Evolutionary conservation across 2,329 filamentous ascomycete genomes (phyloP).

Genomic region (Penicillium palitans): DNA sequence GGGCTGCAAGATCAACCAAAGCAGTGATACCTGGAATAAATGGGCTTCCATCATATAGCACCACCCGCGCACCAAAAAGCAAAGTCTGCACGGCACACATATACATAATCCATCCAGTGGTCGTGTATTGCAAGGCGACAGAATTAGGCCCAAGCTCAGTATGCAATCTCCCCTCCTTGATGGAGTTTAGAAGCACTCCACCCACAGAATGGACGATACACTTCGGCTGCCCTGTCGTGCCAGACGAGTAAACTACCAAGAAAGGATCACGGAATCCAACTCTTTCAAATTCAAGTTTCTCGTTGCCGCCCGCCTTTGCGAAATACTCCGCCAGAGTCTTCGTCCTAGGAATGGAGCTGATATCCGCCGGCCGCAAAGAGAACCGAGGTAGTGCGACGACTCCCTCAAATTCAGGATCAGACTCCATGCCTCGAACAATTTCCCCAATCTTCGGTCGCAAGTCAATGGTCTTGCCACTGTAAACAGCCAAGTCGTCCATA

Average conservation of each 20-base stretch:
- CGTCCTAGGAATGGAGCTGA: constrained; percentile 10
- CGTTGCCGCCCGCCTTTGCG: constrained; percentile 20
- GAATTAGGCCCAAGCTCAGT: constrained; percentile 45
- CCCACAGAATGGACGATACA: constrained; percentile 73
- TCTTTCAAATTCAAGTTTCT: constrained; percentile 56
- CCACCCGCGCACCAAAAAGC: constrained; percentile 58
- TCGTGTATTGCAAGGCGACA: constrained; percentile 61
- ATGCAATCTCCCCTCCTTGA: constrained; percentile 63
- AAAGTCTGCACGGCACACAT: constrained; percentile 61
- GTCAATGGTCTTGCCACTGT: constrained; percentile 75
- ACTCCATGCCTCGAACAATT: constrained; percentile 63
- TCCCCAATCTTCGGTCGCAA: constrained; percentile 70
- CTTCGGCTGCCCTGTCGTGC: constrained; percentile 81
- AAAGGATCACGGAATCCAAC: constrained; percentile 73
- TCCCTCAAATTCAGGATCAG: constrained; percentile 60
- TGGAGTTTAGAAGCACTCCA: constrained; percentile 39
- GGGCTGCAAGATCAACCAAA: constrained; percentile 60
- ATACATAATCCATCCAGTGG: constrained; percentile 90
- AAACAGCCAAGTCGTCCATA: constrained; percentile 76
- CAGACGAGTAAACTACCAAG: constrained; percentile 74
- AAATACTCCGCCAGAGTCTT: constrained; percentile 13
- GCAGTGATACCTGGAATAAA: constrained; percentile 66
- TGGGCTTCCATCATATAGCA: constrained; percentile 83
- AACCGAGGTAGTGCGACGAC: constrained; percentile 19
- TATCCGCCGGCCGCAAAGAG: constrained; percentile 11